Evolutionary conservation across 805 yeast genomes (phyloP).

Genomic region (Ogataea philodendri): DNA sequence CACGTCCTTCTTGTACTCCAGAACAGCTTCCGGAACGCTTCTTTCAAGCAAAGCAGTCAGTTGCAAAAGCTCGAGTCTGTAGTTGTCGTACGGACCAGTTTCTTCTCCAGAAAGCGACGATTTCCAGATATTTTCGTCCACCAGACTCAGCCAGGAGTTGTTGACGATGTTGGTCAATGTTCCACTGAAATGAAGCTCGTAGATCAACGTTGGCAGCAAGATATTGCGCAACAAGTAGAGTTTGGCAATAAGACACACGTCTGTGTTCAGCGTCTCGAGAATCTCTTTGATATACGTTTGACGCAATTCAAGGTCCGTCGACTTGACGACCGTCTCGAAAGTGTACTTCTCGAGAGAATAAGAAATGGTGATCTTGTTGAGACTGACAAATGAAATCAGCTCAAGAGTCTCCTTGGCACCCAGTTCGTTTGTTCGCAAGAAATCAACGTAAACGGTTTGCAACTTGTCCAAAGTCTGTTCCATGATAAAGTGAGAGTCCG

Average conservation of each 20-base stretch:
- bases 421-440: slow-evolving; percentile 12
- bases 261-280: slow-evolving; percentile 48
- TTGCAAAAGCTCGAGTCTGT: slow-evolving; percentile 75
- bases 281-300: slow-evolving; percentile 51
- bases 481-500: slow-evolving; percentile 66
- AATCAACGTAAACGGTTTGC: slow-evolving; percentile 47
- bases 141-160: slow-evolving; percentile 56
- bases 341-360: slow-evolving; percentile 54
- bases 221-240: slow-evolving; percentile 61
- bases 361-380: slow-evolving; percentile 46
- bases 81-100: slow-evolving; percentile 70
- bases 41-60: slow-evolving; percentile 74
- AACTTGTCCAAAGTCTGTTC: slow-evolving; percentile 65
- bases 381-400: slow-evolving; percentile 43
- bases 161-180: slow-evolving; percentile 26
- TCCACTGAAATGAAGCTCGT: slow-evolving; percentile 53
- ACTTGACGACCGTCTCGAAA: slow-evolving; percentile 52
- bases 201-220: slow-evolving; percentile 62
- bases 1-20: slow-evolving; percentile 72
- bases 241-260: slow-evolving; percentile 48
- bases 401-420: slow-evolving; percentile 37
- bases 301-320: slow-evolving; percentile 45
- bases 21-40: slow-evolving; percentile 58
- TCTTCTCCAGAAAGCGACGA: slow-evolving; percentile 51
- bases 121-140: slow-evolving; percentile 73